Evolutionary conservation across 169 alveolate genomes (phyloP), one percentile per base, ranked within the genome.

Genomic region (Eimeria falciformis): DNA sequence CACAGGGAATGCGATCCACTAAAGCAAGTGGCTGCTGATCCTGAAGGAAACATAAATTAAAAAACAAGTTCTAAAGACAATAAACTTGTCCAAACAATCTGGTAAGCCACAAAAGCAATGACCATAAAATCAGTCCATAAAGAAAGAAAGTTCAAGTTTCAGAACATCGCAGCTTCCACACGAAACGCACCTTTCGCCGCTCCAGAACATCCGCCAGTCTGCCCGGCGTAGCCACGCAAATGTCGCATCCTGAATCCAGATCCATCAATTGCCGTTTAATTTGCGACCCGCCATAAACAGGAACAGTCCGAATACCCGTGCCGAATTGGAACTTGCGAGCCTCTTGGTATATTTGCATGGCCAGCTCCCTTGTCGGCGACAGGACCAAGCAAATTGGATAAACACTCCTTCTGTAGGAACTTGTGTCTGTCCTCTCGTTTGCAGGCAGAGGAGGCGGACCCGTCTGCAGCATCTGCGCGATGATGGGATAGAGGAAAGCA

Each of bases 351-450:
- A 98, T 98, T 95, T 98, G 99, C 33, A 97, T 96, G 14, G 99
- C 99, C 50, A 99, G 95, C 95, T 99, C 99, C 56, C 99, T 97
- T 0, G 99, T 99, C 5, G 99, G 99, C 17, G 99, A 97, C 37
- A 99, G 91, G 50, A 99, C 97, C 14, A 97, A 92, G 95, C 55
- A 93, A 94, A 95, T 29, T 47, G 96, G 81, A 46, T 88, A 65
- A 86, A 95, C 94, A 95, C 95, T 53, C 21, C 65, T 23, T 5
- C 90, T 47, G 73, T 90, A 90, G 4, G 65, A 43, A 9, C 68
- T 33, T 12, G 81, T n/a, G 43, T 53, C 78, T 0, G 83, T 82
- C 14, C 81, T n/a, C 79, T 62, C 68, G 21, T 23, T 17, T 21
- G 37, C 40, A 21, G 91, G 91, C 33, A 84, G 66, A 21, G 83